Conservation (phyloP, 2,329 filamentous ascomycete species). For the Akanthomyces lecanii region DNA sequence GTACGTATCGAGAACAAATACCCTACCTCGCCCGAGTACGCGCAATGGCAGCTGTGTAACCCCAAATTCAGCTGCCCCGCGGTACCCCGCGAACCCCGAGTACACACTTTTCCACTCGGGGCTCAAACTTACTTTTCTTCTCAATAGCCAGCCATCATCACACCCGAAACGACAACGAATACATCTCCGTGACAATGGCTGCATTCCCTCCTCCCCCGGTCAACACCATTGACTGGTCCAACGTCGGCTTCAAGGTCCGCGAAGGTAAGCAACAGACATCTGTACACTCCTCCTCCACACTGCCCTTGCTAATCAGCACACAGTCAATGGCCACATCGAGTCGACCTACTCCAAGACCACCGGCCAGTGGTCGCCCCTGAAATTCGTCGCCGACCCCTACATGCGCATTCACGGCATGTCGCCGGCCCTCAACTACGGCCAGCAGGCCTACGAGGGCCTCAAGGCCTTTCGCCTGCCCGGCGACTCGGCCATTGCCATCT, state of each 20-base stretch:
- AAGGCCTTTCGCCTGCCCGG: slow-evolving; percentile 84
- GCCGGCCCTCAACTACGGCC: slow-evolving; percentile 91
- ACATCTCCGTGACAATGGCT: slow-evolving; percentile 30
- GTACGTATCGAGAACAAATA: neutral
- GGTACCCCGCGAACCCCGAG: neutral
- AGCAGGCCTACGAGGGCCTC: slow-evolving; percentile 97
- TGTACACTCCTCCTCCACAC: too few species aligned
- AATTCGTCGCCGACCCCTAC: slow-evolving; percentile 78
- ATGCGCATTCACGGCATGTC: slow-evolving; percentile 93
- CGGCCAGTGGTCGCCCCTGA: slow-evolving; percentile 70
- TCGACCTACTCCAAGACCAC: slow-evolving; percentile 73
- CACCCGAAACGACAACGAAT: neutral
- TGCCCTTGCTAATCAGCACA: too few species aligned
- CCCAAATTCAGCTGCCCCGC: neutral
- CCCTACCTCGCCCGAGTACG: too few species aligned
- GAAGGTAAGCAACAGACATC: slow-evolving; percentile 57
- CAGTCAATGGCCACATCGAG: slow-evolving; percentile 92
- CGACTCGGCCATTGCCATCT: slow-evolving; percentile 69
- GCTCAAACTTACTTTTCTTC: neutral
- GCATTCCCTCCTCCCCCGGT: slow-evolving; percentile 73
- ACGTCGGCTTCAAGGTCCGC: slow-evolving; percentile 87
- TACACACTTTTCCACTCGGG: neutral
- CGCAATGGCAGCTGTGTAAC: neutral
- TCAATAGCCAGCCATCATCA: neutral
- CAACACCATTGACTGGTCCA: slow-evolving; percentile 85